phyloP scores from a whole-genome alignment of 768 basidiomycete species.

The Rubroboletus pulcherrimus region DNA sequence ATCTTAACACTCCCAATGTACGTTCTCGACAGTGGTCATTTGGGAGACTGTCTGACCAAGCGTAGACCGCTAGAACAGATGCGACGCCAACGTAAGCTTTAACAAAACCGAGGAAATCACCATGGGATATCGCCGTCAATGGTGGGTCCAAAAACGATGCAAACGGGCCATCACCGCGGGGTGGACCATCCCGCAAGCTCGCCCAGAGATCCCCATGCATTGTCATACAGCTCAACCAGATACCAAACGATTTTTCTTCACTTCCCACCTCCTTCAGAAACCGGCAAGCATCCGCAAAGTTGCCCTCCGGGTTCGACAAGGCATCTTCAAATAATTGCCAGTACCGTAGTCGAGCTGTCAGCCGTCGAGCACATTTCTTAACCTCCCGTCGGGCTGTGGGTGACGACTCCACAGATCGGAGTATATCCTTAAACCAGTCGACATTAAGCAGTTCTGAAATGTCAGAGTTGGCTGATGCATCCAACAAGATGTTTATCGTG shows the following conservation, averaged over 20 bases:
- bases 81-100: constrained; percentile 67
- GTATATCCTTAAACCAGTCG: constrained; percentile 29
- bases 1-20: constrained; percentile 50
- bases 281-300: constrained; percentile 45
- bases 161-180: constrained; percentile 29
- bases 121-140: constrained; percentile 36
- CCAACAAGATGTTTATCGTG: constrained; percentile 53
- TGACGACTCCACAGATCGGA: constrained; percentile 15
- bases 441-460: constrained; percentile 52
- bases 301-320: constrained; percentile 45
- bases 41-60: constrained; percentile 77
- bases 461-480: constrained; percentile 63
- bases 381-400: constrained; percentile 38
- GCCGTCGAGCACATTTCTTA: constrained; percentile 43
- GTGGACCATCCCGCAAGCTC: constrained; percentile 13
- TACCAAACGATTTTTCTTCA: constrained; percentile 67
- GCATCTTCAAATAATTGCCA: constrained; percentile 64
- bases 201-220: constrained; percentile 49
- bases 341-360: constrained; percentile 48
- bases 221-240: constrained; percentile 69
- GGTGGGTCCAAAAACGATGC: constrained; percentile 37
- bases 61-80: constrained; percentile 64
- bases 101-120: constrained; percentile 61
- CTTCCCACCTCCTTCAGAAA: constrained; percentile 59
- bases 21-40: constrained; percentile 62